A percentile compares a stretch with the other conserved stretches of the same genome.
phyloP scores from a whole-genome alignment of 108 stramenopile species.

The Asterionellopsis glacialis region DNA sequence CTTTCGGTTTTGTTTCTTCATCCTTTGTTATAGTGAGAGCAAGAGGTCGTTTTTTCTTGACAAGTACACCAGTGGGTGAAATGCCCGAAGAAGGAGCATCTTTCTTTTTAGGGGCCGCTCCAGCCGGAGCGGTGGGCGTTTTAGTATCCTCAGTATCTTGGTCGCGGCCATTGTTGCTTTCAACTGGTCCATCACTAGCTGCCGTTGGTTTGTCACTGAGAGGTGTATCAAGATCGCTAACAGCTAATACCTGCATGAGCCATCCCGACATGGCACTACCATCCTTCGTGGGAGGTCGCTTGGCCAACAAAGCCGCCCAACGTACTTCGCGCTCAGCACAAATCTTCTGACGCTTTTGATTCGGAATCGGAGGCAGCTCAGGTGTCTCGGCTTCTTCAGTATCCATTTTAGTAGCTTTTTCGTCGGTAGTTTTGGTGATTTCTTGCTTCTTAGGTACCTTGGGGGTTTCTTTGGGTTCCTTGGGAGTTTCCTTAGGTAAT shows the following conservation, averaged over 20 bases:
- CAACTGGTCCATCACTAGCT: not conserved
- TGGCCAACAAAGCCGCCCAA: conserved; percentile 34
- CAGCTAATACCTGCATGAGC: conserved; percentile 48
- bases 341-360: not conserved
- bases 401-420: not conserved
- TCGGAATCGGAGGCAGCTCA: not conserved
- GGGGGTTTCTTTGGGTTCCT: no score
- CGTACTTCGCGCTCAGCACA: conserved; percentile 23
- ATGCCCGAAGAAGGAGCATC: no score
- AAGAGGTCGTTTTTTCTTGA: conserved; percentile 7
- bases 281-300: conserved; percentile 49
- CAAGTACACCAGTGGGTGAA: not conserved
- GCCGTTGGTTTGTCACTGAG: not conserved
- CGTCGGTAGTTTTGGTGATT: not conserved
- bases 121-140: not conserved
- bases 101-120: not conserved
- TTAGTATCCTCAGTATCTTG: not conserved
- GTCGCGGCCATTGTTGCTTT: not conserved
- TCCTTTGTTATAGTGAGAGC: not conserved
- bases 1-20: not conserved
- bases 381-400: not conserved
- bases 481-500: no score
- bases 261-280: conserved; percentile 36
- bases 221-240: conserved; percentile 41
- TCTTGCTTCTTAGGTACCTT: not conserved